Evolutionary conservation across 2,329 filamentous ascomycete genomes (phyloP), one percentile per base, ranked within the genome.

Genomic region (Fonsecaea monophora): DNA sequence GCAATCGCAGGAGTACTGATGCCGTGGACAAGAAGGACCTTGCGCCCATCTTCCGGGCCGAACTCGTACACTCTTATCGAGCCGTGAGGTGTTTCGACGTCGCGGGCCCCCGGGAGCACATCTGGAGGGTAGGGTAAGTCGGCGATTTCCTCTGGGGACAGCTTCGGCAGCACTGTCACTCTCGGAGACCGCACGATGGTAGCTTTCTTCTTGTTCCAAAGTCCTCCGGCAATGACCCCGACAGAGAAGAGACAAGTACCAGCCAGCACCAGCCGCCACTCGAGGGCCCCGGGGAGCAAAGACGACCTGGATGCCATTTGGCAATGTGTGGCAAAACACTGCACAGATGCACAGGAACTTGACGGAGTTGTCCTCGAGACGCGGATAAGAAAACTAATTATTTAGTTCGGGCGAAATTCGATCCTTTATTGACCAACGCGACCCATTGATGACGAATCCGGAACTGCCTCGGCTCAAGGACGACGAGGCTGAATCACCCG

Each of bases 1-100:
- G 90, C 85, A 56, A 94, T 81, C 68, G 88, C 89, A 0, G 92
- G 92, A 5, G 92, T 95, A 58, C 88, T 91, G 73, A 95, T 94
- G 4, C 92, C 92, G 77, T 94, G 92, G 15, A 96, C 79, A 32
- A 96, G 80, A 13, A 96, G 79, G 0, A 94, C 87, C 74, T 89
- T 92, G 34, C 87, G 84, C 1, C 91, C 92, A 40, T 84, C 80
- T 66, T 87, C 84, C 0, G 91, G 90, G 0, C 92, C 92, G 85
- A 89, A 95, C 81, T 96, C 92, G 75, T 92, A 94, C 2, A 92
- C 88, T 54, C 89, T 82, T 68, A 92, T 86, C 4, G 81, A 86
- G 15, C 92, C 92, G 74, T 92, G 93, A 1, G 80, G 80, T 7
- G 74, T 78, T 3, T 73, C 70, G 15, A 95, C 87, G 75, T 92